Base-by-base conservation (phyloP, 441 rosid species). In the Raphanus hybrid region DNA sequence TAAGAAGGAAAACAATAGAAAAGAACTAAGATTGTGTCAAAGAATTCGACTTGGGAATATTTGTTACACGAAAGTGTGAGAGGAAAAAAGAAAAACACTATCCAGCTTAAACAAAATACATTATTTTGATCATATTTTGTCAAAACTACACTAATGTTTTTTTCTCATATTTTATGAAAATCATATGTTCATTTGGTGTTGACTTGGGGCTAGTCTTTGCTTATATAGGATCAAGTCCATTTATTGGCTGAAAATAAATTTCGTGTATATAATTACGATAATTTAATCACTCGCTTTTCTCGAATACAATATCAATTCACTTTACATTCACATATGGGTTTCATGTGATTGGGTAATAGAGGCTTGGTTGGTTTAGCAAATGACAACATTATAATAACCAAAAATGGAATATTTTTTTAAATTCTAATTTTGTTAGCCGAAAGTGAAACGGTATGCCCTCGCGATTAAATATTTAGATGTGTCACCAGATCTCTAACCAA, bases 361-460 rank as follows among this genome's bases (percentile, higher is more conserved):
- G 32, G 77, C 26, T 78, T 71, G 23, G 81, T 60, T 78, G 74
- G 69, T 70, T 67, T 67, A 72, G 65, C 69, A 65, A 67, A 67
- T 62, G 69, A 73, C 77, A 73, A 67, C 62, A 67, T 7, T 62
- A 26, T 39, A 52, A 52, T 52, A 73, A 68, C 35, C 61, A 54
- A 3, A 3, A 26, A 37, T 8, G 43, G 10, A 37, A 37, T 37
- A 37, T 37, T 8, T 26, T 59, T 4, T 59, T 35, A 29, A 29
- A 29, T 29, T 5, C 34, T 29, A 29, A 29, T 34, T 67, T 69
- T 74, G 71, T 55, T 79, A 79, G 82, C 82, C 78, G 75, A 79
- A 79, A 74, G 82, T 63, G 78, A 69, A 69, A 79, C 67, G 67
- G 61, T 68, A 61, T 67, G 64, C 41, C 37, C 23, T 65, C 58